phyloP scores from a whole-genome alignment of 2,329 filamentous ascomycete genomes.

The Cladosporium sp. region DNA sequence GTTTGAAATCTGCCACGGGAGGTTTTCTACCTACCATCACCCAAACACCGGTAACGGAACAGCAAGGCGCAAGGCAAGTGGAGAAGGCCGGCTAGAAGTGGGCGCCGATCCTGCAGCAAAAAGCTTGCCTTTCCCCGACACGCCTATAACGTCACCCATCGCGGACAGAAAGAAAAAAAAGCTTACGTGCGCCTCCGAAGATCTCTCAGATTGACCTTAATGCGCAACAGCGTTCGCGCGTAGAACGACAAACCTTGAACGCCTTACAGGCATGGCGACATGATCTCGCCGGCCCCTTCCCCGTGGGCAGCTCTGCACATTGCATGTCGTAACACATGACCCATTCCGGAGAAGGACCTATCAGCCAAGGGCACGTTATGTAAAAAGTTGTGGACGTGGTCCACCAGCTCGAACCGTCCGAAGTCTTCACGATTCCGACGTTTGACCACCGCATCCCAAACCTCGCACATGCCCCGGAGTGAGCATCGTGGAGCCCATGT shows the following conservation, averaged over 20 bases:
- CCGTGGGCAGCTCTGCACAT: conserved; percentile 15
- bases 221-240: not conserved
- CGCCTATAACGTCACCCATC: not conserved
- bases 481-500: conserved; percentile 5
- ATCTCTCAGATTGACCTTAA: not conserved
- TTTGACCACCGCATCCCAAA: conserved; percentile 3
- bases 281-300: not conserved
- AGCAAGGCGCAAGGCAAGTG: conserved; percentile 8
- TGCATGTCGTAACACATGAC: not conserved
- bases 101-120: conserved; percentile 7
- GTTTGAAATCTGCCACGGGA: not conserved
- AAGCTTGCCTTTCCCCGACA: conserved; percentile 8
- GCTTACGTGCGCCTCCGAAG: not conserved
- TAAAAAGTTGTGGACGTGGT: conserved; percentile 13
- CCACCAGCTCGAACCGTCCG: not conserved
- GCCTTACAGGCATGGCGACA: not conserved
- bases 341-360: conserved; percentile 17
- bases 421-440: conserved; percentile 15
- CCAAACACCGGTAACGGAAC: not conserved
- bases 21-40: not conserved
- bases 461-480: conserved; percentile 5
- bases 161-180: conserved; percentile 9
- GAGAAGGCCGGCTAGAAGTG: conserved; percentile 16
- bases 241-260: not conserved
- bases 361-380: conserved; percentile 15